Conservation (phyloP, 2,329 filamentous ascomycete genomes). For the Penicillium sp. region DNA sequence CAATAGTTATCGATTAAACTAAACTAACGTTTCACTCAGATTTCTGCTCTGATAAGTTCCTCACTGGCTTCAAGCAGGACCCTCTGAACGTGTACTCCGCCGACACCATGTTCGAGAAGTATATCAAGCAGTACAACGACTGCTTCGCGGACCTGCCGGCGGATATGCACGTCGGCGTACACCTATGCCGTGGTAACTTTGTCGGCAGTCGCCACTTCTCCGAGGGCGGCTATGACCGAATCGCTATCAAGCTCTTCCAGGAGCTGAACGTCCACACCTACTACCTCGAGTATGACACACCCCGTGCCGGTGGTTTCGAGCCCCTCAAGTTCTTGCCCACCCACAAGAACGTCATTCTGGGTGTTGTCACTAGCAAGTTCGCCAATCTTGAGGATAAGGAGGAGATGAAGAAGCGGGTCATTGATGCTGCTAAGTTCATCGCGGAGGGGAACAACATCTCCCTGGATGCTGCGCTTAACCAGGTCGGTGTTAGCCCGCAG, state of each 20-base stretch:
- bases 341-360: conserved; percentile 62
- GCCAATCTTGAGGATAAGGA: conserved; percentile 61
- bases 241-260: conserved; percentile 64
- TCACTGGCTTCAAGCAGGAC: conserved; percentile 66
- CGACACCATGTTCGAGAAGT: conserved; percentile 69
- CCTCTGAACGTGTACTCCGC: conserved; percentile 64
- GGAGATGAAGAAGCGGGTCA: conserved; percentile 59
- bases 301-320: conserved; percentile 63
- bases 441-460: conserved; percentile 64
- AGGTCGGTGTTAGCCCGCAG: conserved; percentile 67
- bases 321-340: conserved; percentile 60
- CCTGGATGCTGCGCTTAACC: conserved; percentile 64
- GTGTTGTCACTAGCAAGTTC: conserved; percentile 63
- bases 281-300: conserved; percentile 68
- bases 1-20: not conserved
- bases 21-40: conserved; percentile 44
- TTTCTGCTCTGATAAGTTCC: conserved; percentile 71
- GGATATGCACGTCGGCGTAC: conserved; percentile 74
- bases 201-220: conserved; percentile 64
- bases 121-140: conserved; percentile 75
- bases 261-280: conserved; percentile 64
- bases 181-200: conserved; percentile 68
- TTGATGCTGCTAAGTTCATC: conserved; percentile 64
- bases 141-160: conserved; percentile 60
- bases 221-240: conserved; percentile 64